These are phyloP conservation scores for Salvia rosmarinus DNA, from an alignment of 257 asterid genomes.

Conservation along the genomic window DNA sequence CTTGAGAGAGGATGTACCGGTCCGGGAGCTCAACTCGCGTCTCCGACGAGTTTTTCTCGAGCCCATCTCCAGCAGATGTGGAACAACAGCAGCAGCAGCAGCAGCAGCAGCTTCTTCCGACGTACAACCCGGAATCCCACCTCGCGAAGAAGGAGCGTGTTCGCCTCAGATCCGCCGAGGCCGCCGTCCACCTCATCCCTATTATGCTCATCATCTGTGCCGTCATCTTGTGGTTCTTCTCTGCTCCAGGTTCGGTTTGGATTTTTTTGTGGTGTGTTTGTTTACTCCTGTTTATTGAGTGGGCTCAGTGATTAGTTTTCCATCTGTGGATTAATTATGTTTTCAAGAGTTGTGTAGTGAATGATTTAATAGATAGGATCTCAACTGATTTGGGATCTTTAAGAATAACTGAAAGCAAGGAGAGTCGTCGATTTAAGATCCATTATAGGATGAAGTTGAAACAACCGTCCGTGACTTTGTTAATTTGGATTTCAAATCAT, in stretches of 20 bases:
- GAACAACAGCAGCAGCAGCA: constrained; percentile 10
- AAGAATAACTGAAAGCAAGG: background rate
- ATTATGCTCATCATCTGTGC: constrained; percentile 61
- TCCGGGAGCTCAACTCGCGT: constrained; percentile 62
- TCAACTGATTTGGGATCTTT: background rate
- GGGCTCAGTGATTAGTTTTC: background rate
- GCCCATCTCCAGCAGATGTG: constrained; percentile 26
- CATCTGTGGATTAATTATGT: background rate
- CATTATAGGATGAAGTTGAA: background rate
- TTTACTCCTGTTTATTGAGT: background rate
- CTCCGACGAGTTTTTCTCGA: constrained; percentile 64
- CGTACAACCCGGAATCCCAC: constrained; percentile 55
- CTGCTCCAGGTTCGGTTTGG: constrained; percentile 54
- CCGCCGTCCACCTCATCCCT: constrained; percentile 74
- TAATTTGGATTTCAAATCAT: background rate
- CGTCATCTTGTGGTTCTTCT: constrained; percentile 63
- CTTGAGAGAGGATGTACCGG: constrained; percentile 50
- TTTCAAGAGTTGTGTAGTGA: background rate
- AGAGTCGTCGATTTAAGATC: background rate
- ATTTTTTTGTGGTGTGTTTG: background rate
- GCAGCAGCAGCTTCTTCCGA: constrained; percentile 53
- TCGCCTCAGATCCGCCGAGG: constrained; percentile 74
- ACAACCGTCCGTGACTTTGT: no score
- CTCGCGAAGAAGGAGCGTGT: constrained; percentile 58
- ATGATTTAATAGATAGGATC: background rate